Base-by-base conservation (phyloP, 768 basidiomycete species). In the Coprinopsis strossmayeri region DNA sequence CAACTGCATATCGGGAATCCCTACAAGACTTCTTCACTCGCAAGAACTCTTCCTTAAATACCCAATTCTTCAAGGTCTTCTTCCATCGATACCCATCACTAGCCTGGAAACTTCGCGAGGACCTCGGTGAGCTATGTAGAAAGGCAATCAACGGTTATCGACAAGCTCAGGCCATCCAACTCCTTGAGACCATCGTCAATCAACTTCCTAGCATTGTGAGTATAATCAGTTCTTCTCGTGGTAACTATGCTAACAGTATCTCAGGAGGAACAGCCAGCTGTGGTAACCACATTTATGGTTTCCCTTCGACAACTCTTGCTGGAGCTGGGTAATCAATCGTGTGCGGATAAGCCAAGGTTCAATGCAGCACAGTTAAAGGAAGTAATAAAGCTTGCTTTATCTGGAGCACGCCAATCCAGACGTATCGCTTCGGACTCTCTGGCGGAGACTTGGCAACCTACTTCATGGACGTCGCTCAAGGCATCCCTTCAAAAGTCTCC, bases 101-200 rank as follows among this genome's bases (percentile, higher is more conserved):
- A 12, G 87, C 78, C 17, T 92, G 91, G 87, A 61, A 55, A 28
- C 63, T 92, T 18, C 78, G 82, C 9, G 61, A 71, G 15, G 71
- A 77, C 48, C 61, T 95, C n/a, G 54, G 90, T 30, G 69, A 73
- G 15, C 64, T 80, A 5, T 70, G 77, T 1, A 66, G 61, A 34
- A 77, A 76, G 49, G 78, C 84, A 3, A 76, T 88, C 55, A 96
- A 96, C 59, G 64, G 71, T 1, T 95, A 87, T 61, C 76, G 94
- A 45, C 79, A 78, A 61, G 73, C 72, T 39, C 91, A 94, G 62
- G 79, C 75, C 3, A 82, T 88, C 63, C 77, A 82, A 25, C 73
- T 96, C 23, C 61, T 94, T 13, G 77, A 87, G 46, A 63, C 73
- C 5, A 69, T 96, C 10, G 53, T 88, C 37, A 74, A 67, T 45